Evolutionary conservation across 2,329 filamentous ascomycete species (phyloP).

Genomic region (Didymella keratinophila): DNA sequence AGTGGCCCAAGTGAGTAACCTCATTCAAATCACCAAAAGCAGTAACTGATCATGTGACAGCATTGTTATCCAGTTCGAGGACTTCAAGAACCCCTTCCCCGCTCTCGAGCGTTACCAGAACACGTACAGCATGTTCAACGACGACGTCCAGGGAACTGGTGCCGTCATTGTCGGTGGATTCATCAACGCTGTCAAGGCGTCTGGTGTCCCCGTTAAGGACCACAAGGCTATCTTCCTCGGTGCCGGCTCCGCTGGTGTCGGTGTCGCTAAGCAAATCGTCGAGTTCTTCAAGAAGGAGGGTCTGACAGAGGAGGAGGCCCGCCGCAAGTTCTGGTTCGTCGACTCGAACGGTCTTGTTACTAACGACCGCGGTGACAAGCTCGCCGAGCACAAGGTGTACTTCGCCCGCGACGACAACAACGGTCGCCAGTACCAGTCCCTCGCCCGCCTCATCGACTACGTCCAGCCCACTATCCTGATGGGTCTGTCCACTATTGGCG

Average conservation of each 20-base stretch:
- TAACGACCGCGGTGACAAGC: slow-evolving; percentile 87
- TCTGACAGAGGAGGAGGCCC: slow-evolving; percentile 84
- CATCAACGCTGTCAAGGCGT: slow-evolving; percentile 80
- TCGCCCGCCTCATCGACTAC: slow-evolving; percentile 92
- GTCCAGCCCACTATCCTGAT: slow-evolving; percentile 95
- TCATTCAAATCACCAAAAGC: not conserved
- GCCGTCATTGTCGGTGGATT: slow-evolving; percentile 90
- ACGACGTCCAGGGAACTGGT: slow-evolving; percentile 97
- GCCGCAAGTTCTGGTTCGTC: slow-evolving; percentile 94
- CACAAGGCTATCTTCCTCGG: slow-evolving; percentile 97
- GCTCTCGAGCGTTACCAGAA: slow-evolving; percentile 90
- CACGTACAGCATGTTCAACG: slow-evolving; percentile 95
- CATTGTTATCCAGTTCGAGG: slow-evolving; percentile 90
- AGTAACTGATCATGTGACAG: slow-evolving; percentile 53
- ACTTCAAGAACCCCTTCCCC: slow-evolving; percentile 97
- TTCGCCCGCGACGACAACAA: slow-evolving; percentile 72
- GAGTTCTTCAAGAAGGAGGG: slow-evolving; percentile 96
- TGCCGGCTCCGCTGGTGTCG: slow-evolving; percentile 92
- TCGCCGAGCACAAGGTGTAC: slow-evolving; percentile 85
- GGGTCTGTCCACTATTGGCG: slow-evolving; percentile 92
- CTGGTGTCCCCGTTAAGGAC: slow-evolving; percentile 83
- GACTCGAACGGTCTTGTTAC: slow-evolving; percentile 97
- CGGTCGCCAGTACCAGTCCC: slow-evolving; percentile 73
- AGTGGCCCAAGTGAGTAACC: slow-evolving; percentile 68
- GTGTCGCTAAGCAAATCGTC: slow-evolving; percentile 96